Conservation (phyloP, 2,329 filamentous ascomycete species). For the Dactylellina cionopaga region DNA sequence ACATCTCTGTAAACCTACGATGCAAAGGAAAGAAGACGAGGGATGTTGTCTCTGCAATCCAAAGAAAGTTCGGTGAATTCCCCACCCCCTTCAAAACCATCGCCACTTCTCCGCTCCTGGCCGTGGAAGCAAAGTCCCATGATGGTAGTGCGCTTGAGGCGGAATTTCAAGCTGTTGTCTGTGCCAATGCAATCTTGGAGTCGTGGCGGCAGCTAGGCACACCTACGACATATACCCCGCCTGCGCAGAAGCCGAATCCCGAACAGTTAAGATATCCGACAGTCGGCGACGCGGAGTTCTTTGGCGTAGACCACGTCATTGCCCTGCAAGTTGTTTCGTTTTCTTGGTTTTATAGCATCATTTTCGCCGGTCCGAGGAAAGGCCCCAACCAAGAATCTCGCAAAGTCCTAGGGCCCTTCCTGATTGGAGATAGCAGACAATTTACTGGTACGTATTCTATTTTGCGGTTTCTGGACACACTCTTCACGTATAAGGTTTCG, state of each 20-base stretch:
- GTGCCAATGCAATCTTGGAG: conserved; percentile 15
- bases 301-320: conserved; percentile 6
- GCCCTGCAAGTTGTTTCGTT: conserved; percentile 14
- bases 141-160: conserved; percentile 2
- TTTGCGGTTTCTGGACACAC: background rate
- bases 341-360: conserved; percentile 14
- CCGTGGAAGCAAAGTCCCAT: conserved; percentile 3
- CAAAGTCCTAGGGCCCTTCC: conserved; percentile 6
- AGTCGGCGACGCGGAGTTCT: background rate
- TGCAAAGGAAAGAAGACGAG: background rate
- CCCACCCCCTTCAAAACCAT: conserved; percentile 8
- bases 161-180: conserved; percentile 7
- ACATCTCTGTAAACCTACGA: conserved; percentile 2
- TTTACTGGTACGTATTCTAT: conserved; percentile 7
- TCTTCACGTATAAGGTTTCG: conserved; percentile 5
- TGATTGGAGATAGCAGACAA: background rate
- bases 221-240: background rate
- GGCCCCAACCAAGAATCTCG: background rate
- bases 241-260: background rate
- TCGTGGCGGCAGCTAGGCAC: conserved; percentile 6
- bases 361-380: background rate
- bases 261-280: background rate
- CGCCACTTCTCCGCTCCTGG: background rate
- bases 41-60: background rate
- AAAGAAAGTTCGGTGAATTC: background rate